Base-by-base conservation (phyloP, 2,329 filamentous ascomycete genomes). In the Dothiorella sarmentorum region DNA sequence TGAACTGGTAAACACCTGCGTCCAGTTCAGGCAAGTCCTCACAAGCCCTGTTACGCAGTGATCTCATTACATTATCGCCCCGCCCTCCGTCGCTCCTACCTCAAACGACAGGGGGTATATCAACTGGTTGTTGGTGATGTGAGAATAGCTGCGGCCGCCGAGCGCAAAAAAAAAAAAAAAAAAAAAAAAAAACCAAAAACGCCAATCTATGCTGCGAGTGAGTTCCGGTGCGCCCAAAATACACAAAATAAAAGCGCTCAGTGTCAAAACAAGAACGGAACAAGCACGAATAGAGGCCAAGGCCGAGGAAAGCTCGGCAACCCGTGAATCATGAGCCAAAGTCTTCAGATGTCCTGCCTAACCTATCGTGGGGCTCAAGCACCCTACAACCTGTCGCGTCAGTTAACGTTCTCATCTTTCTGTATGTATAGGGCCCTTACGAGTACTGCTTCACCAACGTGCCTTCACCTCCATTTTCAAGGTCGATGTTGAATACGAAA, bases 391-490 rank as follows among this genome's bases (percentile, higher is more conserved):
- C 56, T 40, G 24, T 15, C 4, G 42, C 26, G 47, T 52, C 22
- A 59, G 37, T 35, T 29, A 31, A 58, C 24, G 9, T 29, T n/a
- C 20, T 31, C 18, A 13, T 17, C 43, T n/a, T 10, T 47, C 15
- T 7, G 26, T n/a, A 13, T 6, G 0, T 9, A 17, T 22, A 7
- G 2, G 15, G 27, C 4, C 82, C 91, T 81, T 78, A 96, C 91
- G 91, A 95, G 72, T 91, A 96, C 70, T 96, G 90, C 72, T 95
- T 95, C 55, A 92, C 86, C 65, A 99, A 75, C 49, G 89, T 90
- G 0, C 94, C 94, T 75, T 99, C 94, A 22, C 94, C 94, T 17
- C 94, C 94, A 62, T 90, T 89, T 66, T 96, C 92, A 78, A 99
- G 84, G 71, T 99, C 92, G 57, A 99, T 91, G 64, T 90, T 93